Evolutionary conservation across 148 eudicot genomes (phyloP).

Genomic region (Rheum nobile): DNA sequence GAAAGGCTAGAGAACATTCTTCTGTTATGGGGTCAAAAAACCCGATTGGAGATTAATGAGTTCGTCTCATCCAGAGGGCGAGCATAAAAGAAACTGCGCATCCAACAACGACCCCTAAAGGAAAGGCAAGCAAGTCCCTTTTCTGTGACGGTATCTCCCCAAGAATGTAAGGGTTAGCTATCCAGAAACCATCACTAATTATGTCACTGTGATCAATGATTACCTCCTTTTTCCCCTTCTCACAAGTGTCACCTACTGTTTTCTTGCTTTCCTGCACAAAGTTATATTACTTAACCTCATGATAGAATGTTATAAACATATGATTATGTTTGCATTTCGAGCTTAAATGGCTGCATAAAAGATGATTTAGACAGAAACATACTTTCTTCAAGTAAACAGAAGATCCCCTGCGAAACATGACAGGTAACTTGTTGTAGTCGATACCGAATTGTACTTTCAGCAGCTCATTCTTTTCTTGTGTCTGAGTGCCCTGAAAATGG

Average conservation of each 20-base stretch:
- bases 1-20: no score
- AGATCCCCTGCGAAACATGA: constrained; percentile 6
- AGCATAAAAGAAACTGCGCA: no score
- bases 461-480: constrained; percentile 1
- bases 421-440: constrained; percentile 2
- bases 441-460: not conserved
- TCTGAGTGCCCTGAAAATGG: constrained; percentile 1
- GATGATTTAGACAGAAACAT: not conserved
- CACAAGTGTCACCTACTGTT: not conserved
- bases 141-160: not conserved
- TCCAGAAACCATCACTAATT: not conserved
- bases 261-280: not conserved
- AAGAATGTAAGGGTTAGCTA: not conserved
- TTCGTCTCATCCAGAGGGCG: no score
- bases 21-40: no score
- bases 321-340: not conserved
- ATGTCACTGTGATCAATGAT: not conserved
- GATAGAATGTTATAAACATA: not conserved
- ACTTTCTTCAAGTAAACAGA: not conserved
- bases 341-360: not conserved
- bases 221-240: not conserved
- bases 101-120: no score
- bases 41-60: no score
- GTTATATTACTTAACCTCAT: not conserved
- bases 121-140: no score